A percentile compares a stretch with the other conserved stretches of the same genome.
phyloP scores from a whole-genome alignment of 1,284 basidiomycete species.

The Stereum hirsutum region DNA sequence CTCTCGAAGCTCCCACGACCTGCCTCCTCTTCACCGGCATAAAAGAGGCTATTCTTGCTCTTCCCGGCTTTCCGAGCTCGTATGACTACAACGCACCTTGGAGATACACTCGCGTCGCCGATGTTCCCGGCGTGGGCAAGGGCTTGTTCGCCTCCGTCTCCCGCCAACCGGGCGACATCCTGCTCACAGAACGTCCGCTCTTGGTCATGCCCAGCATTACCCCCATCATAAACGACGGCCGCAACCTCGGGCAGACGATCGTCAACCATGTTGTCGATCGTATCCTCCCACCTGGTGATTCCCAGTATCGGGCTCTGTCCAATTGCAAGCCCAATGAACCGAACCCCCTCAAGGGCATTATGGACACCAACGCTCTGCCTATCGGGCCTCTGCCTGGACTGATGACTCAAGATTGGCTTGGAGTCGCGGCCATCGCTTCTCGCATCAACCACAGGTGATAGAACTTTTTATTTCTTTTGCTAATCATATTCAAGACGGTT shows the following conservation, averaged over 20 bases:
- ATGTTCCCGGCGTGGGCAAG: background rate
- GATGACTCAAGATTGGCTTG: slow-evolving; percentile 6
- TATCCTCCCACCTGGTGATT: background rate
- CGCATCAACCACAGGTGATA: slow-evolving; percentile 16
- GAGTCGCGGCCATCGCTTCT: slow-evolving; percentile 12
- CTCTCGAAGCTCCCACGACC: background rate
- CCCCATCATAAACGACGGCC: background rate
- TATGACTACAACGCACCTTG: background rate
- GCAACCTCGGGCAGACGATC: background rate
- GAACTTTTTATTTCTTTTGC: background rate
- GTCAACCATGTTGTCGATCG: slow-evolving; percentile 3
- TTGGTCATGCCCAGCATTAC: slow-evolving; percentile 2
- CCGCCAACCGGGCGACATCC: slow-evolving; percentile 7
- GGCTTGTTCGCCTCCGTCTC: slow-evolving; percentile 9
- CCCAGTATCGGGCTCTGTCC: slow-evolving; percentile 7
- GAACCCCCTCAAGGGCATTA: slow-evolving; percentile 7
- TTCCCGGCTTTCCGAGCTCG: background rate
- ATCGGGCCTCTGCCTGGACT: slow-evolving; percentile 8
- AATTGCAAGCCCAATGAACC: slow-evolving; percentile 7
- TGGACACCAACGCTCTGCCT: slow-evolving; percentile 14
- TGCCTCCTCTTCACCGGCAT: background rate
- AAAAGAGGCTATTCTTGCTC: background rate
- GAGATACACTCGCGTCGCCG: background rate
- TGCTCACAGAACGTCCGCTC: slow-evolving; percentile 11
- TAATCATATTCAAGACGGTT: too few relatives aligned